Percentiles rank a stretch among this genome's conserved stretches.
Evolutionary conservation across 2,329 filamentous ascomycete genomes (phyloP).

Genomic region (Alternaria sp.): DNA sequence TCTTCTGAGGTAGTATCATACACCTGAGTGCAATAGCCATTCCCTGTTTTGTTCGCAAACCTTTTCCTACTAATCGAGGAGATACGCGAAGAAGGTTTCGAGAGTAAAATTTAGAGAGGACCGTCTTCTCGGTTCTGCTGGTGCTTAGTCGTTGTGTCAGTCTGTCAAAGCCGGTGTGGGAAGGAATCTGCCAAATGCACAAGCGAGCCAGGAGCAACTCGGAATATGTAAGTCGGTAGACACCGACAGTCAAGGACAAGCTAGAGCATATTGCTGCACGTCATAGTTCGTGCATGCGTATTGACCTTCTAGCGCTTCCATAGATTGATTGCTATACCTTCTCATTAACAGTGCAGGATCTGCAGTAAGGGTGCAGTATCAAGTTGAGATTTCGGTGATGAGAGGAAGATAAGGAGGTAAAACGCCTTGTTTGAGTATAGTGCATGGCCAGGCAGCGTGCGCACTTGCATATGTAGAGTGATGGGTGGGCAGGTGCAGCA

Average conservation of each 20-base stretch:
- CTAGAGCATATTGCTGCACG: slow-evolving; percentile 11
- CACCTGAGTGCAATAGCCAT: neutral
- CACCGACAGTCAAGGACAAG: neutral
- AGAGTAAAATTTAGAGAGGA: neutral
- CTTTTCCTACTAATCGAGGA: neutral
- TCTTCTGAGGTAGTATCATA: neutral
- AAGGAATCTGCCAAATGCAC: neutral
- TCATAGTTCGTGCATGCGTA: slow-evolving; percentile 12
- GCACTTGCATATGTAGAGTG: slow-evolving; percentile 9
- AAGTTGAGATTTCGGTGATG: slow-evolving; percentile 11
- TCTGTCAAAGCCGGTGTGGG: neutral
- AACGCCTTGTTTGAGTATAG: slow-evolving; percentile 2
- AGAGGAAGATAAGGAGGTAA: slow-evolving; percentile 10
- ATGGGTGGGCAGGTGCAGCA: slow-evolving; percentile 4
- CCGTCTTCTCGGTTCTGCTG: neutral
- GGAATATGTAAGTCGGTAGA: neutral
- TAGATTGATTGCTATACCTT: slow-evolving; percentile 15
- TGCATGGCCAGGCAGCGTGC: slow-evolving; percentile 2
- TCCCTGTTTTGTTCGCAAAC: neutral
- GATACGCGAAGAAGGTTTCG: neutral
- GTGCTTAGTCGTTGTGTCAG: neutral
- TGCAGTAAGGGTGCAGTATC: slow-evolving; percentile 20
- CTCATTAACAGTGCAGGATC: slow-evolving; percentile 21
- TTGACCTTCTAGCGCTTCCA: slow-evolving; percentile 16
- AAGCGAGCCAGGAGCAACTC: neutral